phyloP scores from a whole-genome alignment of 306 rosid genomes.

The Vigna radiata region DNA sequence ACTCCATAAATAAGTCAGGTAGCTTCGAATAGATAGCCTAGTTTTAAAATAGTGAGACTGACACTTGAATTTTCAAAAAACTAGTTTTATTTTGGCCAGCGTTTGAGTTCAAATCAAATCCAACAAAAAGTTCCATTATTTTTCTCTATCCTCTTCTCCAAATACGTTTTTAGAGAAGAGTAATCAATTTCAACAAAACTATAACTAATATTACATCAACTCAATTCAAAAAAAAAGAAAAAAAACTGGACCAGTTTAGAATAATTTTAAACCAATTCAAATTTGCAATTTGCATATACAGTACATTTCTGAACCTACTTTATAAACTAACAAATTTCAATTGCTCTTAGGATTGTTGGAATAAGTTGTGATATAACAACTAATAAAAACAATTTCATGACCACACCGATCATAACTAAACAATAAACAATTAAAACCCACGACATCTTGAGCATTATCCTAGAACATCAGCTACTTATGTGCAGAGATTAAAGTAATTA shows the following conservation, averaged over 20 bases:
- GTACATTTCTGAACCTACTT: not conserved
- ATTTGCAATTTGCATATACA: no score
- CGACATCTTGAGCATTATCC: not conserved
- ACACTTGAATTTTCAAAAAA: not conserved
- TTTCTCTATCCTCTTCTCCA: not conserved
- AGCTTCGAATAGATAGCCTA: not conserved
- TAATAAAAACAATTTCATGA: not conserved
- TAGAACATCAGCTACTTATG: not conserved
- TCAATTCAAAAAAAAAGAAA: not conserved
- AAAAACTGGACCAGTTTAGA: not conserved
- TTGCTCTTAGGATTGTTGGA: not conserved
- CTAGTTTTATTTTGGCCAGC: slow-evolving; percentile 1
- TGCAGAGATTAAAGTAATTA: not conserved
- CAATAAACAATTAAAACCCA: not conserved
- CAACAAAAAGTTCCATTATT: not conserved
- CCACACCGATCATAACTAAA: not conserved
- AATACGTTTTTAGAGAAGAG: not conserved
- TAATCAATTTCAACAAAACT: not conserved
- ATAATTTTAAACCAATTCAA: not conserved
- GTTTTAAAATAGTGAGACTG: not conserved
- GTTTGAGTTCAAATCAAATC: not conserved
- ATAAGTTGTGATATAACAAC: not conserved
- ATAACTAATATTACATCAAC: not conserved
- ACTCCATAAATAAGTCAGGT: not conserved
- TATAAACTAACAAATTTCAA: not conserved